Percentiles rank a stretch among this genome's conserved stretches.
Evolutionary conservation across 2,329 filamentous ascomycete species (phyloP).

Genomic region (Penicillium decumbens): DNA sequence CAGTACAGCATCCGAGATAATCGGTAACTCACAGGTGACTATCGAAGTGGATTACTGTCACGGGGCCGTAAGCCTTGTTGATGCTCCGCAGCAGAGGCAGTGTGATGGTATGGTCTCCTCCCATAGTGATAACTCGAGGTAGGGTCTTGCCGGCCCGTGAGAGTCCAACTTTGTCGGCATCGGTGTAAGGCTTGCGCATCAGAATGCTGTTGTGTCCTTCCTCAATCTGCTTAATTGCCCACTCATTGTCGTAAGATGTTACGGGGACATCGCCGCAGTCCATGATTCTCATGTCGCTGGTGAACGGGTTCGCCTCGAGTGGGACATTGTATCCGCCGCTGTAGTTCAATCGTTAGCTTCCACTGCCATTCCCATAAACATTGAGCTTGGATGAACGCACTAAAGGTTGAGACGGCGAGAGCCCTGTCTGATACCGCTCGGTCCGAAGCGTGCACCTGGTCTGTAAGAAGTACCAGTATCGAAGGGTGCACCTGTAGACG

Average conservation of each 20-base stretch:
- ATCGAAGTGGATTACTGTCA: slow-evolving; percentile 62
- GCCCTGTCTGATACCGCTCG: slow-evolving; percentile 79
- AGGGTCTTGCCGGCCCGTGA: slow-evolving; percentile 70
- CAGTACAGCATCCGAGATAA: neutral
- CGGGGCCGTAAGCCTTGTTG: slow-evolving; percentile 63
- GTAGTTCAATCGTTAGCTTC: slow-evolving; percentile 4
- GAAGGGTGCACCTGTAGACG: slow-evolving; percentile 65
- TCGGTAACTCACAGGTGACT: slow-evolving; percentile 48
- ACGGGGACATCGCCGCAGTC: slow-evolving; percentile 84
- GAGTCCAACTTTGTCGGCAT: slow-evolving; percentile 62
- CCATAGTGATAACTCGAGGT: slow-evolving; percentile 72
- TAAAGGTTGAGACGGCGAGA: slow-evolving; percentile 81
- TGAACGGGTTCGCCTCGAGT: slow-evolving; percentile 72
- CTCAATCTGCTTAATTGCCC: slow-evolving; percentile 78
- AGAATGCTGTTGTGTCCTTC: slow-evolving; percentile 75
- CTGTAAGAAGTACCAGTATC: slow-evolving; percentile 83
- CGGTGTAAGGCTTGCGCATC: slow-evolving; percentile 64
- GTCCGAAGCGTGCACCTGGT: slow-evolving; percentile 77
- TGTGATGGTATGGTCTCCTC: slow-evolving; percentile 46
- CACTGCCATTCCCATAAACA: slow-evolving; percentile 17
- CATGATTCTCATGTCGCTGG: slow-evolving; percentile 71
- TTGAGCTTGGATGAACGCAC: slow-evolving; percentile 49
- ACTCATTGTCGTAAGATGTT: slow-evolving; percentile 79
- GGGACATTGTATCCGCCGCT: slow-evolving; percentile 87
- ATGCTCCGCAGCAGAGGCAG: slow-evolving; percentile 53